Evolutionary conservation across 176 grass and related monocot genomes (phyloP).

Genomic region (Rhynchospora tenuis): DNA sequence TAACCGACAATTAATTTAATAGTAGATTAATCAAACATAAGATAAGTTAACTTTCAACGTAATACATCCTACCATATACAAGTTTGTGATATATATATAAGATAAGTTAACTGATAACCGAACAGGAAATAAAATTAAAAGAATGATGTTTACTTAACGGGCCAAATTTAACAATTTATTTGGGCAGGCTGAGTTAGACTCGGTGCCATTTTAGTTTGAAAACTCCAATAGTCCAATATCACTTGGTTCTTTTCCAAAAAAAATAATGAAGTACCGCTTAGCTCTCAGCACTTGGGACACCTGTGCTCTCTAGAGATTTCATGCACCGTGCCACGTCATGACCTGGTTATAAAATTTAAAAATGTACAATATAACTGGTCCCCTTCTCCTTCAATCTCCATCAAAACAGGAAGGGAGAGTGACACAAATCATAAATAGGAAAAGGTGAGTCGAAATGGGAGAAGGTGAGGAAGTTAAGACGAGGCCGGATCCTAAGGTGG

Average conservation of each 20-base stretch:
- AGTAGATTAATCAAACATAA: too few relatives aligned
- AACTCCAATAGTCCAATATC: neutral
- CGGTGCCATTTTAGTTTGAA: neutral
- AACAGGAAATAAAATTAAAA: neutral
- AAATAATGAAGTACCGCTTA: too few relatives aligned
- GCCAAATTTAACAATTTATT: neutral
- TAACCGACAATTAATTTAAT: too few relatives aligned
- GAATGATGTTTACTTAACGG: neutral
- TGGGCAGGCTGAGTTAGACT: neutral
- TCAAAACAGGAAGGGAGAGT: neutral
- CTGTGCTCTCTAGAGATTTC: neutral
- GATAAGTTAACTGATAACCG: too few relatives aligned
- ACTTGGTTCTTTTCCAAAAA: too few relatives aligned
- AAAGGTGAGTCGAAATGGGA: conserved; percentile 36
- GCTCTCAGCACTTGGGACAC: neutral
- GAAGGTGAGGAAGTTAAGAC: conserved; percentile 69
- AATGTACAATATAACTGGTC: neutral
- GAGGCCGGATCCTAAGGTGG: conserved; percentile 43
- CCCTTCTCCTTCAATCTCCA: neutral
- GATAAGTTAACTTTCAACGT: too few relatives aligned
- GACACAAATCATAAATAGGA: neutral
- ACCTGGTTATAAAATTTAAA: neutral
- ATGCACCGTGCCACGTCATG: conserved; percentile 24
- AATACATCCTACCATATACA: too few relatives aligned
- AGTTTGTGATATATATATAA: too few relatives aligned